phyloP scores from a whole-genome alignment of 2,329 filamentous ascomycete genomes.

The Aspergillus pseudotamarii region DNA sequence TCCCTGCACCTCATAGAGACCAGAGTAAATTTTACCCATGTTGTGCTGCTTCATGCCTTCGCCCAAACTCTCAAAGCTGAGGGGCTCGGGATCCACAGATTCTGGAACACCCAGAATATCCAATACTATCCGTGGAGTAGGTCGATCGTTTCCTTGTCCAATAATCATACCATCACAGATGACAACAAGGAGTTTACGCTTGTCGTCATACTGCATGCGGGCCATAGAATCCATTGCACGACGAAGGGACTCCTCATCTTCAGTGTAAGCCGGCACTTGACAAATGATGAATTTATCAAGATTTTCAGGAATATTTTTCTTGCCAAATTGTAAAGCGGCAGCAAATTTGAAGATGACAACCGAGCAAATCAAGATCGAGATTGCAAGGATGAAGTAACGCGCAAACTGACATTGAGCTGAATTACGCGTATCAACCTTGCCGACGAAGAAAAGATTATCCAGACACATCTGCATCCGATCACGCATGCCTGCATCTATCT shows the following conservation, averaged over 20 bases:
- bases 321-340: constrained; percentile 89
- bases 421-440: constrained; percentile 86
- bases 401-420: constrained; percentile 84
- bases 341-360: constrained; percentile 97
- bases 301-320: constrained; percentile 89
- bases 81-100: constrained; percentile 87
- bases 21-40: constrained; percentile 98
- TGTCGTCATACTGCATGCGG: constrained; percentile 95
- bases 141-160: constrained; percentile 93
- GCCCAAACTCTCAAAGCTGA: constrained; percentile 95
- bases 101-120: constrained; percentile 96
- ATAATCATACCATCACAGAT: constrained; percentile 99
- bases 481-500: constrained; percentile 60
- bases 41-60: constrained; percentile 98
- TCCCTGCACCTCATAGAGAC: constrained; percentile 94
- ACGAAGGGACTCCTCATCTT: constrained; percentile 95
- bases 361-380: constrained; percentile 76
- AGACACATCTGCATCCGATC: constrained; percentile 77
- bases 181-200: constrained; percentile 90
- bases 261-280: constrained; percentile 95
- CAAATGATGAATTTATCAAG: constrained; percentile 98
- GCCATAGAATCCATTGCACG: constrained; percentile 96
- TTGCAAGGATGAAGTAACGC: constrained; percentile 82
- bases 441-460: constrained; percentile 93
- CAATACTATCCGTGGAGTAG: constrained; percentile 91